Percentiles rank a stretch among this genome's conserved stretches.
These are phyloP conservation scores for Micromonas commoda DNA, from an alignment of 139 green algal genomes.

Conservation along the genomic window DNA sequence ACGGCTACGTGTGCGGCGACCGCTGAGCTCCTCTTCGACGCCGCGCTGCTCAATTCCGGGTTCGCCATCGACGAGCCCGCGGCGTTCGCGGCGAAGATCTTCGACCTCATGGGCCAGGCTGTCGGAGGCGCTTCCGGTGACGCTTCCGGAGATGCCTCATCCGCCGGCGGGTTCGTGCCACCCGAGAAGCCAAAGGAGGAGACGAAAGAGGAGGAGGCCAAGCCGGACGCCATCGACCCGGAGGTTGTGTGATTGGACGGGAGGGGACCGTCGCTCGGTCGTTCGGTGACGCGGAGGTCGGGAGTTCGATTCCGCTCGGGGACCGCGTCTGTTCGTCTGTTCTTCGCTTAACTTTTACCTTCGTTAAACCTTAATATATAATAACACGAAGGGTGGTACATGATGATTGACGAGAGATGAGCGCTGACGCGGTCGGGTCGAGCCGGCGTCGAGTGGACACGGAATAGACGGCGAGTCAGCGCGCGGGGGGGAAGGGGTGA, in stretches of 20 bases:
- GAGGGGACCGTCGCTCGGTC: neutral
- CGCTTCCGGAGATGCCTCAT: too few relatives aligned
- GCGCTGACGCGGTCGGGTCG: too few relatives aligned
- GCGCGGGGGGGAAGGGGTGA: too few relatives aligned
- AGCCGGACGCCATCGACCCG: neutral
- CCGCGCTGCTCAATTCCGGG: slow-evolving; percentile 66
- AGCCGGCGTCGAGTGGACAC: too few relatives aligned
- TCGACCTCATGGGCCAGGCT: slow-evolving; percentile 24
- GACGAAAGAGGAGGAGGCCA: neutral
- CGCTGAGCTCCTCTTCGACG: slow-evolving; percentile 83
- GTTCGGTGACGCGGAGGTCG: too few relatives aligned
- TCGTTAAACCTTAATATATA: too few relatives aligned
- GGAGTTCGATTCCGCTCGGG: neutral
- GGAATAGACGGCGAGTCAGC: too few relatives aligned
- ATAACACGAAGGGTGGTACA: too few relatives aligned
- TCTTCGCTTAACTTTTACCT: too few relatives aligned
- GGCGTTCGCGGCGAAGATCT: slow-evolving; percentile 21
- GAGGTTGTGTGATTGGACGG: slow-evolving; percentile 13
- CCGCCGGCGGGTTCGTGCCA: neutral
- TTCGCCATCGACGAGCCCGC: slow-evolving; percentile 35
- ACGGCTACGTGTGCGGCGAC: slow-evolving; percentile 36
- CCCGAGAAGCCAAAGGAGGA: neutral
- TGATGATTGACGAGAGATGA: too few relatives aligned
- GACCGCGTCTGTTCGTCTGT: too few relatives aligned
- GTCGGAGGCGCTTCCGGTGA: neutral